A percentile compares a stretch with the other conserved stretches of the same genome.
Conservation (phyloP, 139 green algal species). For the Tetraselmis striata region DNA sequence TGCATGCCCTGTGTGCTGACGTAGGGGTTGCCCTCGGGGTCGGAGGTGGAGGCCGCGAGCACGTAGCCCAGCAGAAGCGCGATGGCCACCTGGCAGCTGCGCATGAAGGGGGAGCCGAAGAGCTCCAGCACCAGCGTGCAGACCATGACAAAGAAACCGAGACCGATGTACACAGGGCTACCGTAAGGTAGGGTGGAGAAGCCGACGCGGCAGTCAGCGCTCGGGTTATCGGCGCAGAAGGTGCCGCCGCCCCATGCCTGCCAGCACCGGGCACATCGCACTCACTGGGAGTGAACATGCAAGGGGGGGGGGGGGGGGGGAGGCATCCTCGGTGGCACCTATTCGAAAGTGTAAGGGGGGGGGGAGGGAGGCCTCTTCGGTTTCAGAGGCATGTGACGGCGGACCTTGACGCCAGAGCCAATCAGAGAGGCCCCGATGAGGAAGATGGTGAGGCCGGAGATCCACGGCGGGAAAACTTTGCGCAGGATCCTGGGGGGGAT, state of each 20-base stretch:
- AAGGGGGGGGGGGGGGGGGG: too few species aligned
- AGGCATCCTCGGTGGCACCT: too few species aligned
- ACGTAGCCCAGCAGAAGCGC: conserved; percentile 12
- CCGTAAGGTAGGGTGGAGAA: conserved; percentile 1
- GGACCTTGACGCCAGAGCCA: conserved; percentile 4
- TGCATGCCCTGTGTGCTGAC: background rate
- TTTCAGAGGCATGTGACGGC: background rate
- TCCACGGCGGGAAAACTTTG: conserved; percentile 5
- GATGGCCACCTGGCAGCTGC: conserved; percentile 15
- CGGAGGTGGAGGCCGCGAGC: background rate
- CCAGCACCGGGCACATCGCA: background rate
- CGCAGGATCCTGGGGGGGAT: conserved; percentile 7
- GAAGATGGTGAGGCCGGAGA: conserved; percentile 16
- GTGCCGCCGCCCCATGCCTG: conserved; percentile 6
- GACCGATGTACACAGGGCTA: conserved; percentile 3
- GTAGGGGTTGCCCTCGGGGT: background rate
- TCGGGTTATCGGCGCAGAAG: conserved; percentile 7
- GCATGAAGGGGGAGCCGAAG: conserved; percentile 19
- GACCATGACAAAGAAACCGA: conserved; percentile 8
- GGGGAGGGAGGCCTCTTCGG: too few species aligned
- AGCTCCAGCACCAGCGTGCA: conserved; percentile 14
- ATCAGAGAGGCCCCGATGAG: conserved; percentile 15
- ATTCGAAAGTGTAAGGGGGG: too few species aligned
- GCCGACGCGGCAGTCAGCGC: background rate
- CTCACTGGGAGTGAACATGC: too few species aligned